Evolutionary conservation across 345 rosid species (phyloP).

Genomic region (Acer campestre): DNA sequence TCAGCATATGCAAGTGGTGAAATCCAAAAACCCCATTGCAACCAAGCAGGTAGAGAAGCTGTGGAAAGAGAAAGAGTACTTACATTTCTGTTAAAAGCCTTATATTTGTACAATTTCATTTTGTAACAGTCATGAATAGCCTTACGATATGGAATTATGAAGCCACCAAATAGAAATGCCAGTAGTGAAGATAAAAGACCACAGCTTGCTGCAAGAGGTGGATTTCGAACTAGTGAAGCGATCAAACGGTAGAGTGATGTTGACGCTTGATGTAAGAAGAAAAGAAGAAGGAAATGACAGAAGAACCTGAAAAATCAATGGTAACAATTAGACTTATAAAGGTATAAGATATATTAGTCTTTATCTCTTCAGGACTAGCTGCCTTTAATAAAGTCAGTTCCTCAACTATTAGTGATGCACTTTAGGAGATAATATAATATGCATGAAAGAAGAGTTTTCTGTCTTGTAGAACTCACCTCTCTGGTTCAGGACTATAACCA

Average conservation of each 20-base stretch:
- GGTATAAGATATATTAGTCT: neutral
- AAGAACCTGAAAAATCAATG: constrained; percentile 41
- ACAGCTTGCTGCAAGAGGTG: constrained; percentile 30
- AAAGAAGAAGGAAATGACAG: constrained; percentile 40
- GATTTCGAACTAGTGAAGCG: constrained; percentile 41
- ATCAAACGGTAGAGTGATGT: constrained; percentile 48
- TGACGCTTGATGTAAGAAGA: constrained; percentile 48
- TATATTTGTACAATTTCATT: neutral
- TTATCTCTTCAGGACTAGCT: too few species aligned
- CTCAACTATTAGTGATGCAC: too few species aligned
- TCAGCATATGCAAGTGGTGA: constrained; percentile 54
- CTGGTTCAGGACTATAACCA: constrained; percentile 53
- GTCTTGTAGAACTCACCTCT: constrained; percentile 30
- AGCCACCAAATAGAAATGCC: constrained; percentile 44
- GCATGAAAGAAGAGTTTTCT: neutral
- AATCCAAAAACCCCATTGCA: constrained; percentile 56
- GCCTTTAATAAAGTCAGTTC: too few species aligned
- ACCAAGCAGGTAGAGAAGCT: constrained; percentile 55
- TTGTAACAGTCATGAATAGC: neutral
- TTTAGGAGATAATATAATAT: too few species aligned
- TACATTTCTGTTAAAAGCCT: neutral
- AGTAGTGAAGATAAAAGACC: constrained; percentile 25
- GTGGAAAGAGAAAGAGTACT: constrained; percentile 11
- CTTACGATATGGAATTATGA: constrained; percentile 51
- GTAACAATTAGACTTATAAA: constrained; percentile 1